These are phyloP conservation scores for Chaetomium sp. DNA, from an alignment of 2,329 filamentous ascomycete genomes.

Conservation along the genomic window DNA sequence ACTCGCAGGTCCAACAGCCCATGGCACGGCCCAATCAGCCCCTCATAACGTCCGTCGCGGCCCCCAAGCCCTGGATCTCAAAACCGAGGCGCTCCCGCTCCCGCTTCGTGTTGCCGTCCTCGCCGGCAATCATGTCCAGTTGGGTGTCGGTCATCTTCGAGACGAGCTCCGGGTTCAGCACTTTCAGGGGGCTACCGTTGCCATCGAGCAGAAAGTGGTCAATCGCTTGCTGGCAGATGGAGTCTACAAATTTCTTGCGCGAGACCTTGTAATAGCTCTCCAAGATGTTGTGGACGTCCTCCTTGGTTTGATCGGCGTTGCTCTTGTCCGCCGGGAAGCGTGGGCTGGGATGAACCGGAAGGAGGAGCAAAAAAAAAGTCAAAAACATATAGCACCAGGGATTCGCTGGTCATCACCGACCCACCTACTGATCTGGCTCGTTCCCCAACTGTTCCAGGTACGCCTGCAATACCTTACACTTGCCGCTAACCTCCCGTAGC, in stretches of 20 bases:
- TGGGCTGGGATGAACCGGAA: too few species aligned
- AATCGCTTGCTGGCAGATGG: constrained; percentile 60
- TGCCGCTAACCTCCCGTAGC: too few species aligned
- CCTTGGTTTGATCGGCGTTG: constrained; percentile 33
- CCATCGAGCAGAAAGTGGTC: constrained; percentile 56
- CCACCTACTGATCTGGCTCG: too few species aligned
- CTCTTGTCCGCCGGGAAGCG: constrained; percentile 27
- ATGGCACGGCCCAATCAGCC: constrained; percentile 13
- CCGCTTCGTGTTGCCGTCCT: constrained; percentile 49
- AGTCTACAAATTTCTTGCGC: constrained; percentile 64
- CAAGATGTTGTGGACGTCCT: constrained; percentile 63
- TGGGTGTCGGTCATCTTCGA: constrained; percentile 3
- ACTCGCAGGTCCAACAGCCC: not conserved
- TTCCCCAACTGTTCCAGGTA: too few species aligned
- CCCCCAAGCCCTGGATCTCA: constrained; percentile 50
- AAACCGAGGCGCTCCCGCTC: constrained; percentile 47
- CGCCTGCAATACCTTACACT: too few species aligned
- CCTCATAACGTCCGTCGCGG: constrained; percentile 37
- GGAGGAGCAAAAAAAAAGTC: too few species aligned
- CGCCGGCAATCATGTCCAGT: constrained; percentile 54
- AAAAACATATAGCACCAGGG: too few species aligned
- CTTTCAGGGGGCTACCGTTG: constrained; percentile 40
- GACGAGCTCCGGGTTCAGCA: constrained; percentile 5
- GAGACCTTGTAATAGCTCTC: constrained; percentile 64
- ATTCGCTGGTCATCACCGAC: too few species aligned